Evolutionary conservation across 371 early-diverging fungal genomes (phyloP).

Genomic region (Nematocida sp.): DNA sequence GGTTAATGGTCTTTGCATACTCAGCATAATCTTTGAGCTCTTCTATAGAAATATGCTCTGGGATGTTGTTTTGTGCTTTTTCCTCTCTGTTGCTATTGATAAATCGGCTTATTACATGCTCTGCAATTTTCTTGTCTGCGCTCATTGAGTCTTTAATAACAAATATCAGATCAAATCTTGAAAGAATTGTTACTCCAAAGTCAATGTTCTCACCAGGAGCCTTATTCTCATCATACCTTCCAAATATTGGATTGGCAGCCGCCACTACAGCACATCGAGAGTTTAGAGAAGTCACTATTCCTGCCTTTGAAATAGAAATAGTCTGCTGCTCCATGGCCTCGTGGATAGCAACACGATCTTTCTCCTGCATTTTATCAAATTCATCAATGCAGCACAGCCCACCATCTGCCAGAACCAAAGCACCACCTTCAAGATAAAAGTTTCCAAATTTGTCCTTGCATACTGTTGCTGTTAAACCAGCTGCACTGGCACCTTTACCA

Average conservation of each 20-base stretch:
- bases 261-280: conserved; percentile 94
- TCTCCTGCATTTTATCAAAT: conserved; percentile 99
- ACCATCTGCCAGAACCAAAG: conserved; percentile 97
- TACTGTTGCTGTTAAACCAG: conserved; percentile 83
- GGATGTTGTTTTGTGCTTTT: neutral
- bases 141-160: conserved; percentile 85
- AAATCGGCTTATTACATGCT: conserved; percentile 64
- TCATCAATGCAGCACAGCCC: conserved; percentile 99
- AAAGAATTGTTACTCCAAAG: conserved; percentile 95
- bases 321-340: conserved; percentile 99
- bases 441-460: conserved; percentile 77
- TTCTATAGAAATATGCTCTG: conserved; percentile 40
- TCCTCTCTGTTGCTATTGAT: conserved; percentile 49
- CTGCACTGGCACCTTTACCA: conserved; percentile 81
- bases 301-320: conserved; percentile 98
- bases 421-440: conserved; percentile 97
- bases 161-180: conserved; percentile 92
- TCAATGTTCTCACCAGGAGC: conserved; percentile 88
- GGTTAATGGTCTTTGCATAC: conserved; percentile 68
- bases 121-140: conserved; percentile 75
- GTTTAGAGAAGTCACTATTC: conserved; percentile 97
- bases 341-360: conserved; percentile 98
- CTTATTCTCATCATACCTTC: conserved; percentile 95
- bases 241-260: conserved; percentile 99
- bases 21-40: conserved; percentile 66